Percentiles rank a stretch among this genome's conserved stretches.
These are phyloP conservation scores for Camellia sinensis DNA, from an alignment of 148 eudicot species.

Conservation along the genomic window DNA sequence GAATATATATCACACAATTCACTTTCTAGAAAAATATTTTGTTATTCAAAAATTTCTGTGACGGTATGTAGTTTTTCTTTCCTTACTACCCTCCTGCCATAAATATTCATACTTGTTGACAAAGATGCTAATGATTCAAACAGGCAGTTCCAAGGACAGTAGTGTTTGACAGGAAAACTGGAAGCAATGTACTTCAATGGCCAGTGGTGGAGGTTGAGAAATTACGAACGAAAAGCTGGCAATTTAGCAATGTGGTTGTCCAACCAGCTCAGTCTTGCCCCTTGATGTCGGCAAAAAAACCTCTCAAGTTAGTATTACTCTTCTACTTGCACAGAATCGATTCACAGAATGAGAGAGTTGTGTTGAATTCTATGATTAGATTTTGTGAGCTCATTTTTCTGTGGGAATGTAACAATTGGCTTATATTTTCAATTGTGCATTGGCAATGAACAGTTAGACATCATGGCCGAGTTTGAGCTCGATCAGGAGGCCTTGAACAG, in stretches of 20 bases:
- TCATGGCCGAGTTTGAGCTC: slow-evolving; percentile 44
- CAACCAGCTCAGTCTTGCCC: slow-evolving; percentile 55
- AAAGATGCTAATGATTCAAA: neutral
- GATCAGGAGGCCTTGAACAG: slow-evolving; percentile 34
- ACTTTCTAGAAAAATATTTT: too few relatives aligned
- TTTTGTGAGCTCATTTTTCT: too few relatives aligned
- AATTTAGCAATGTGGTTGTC: slow-evolving; percentile 31
- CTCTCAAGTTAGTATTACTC: slow-evolving; percentile 46
- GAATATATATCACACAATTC: too few relatives aligned
- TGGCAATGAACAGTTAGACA: slow-evolving; percentile 42
- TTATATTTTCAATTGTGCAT: too few relatives aligned
- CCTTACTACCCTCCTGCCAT: too few relatives aligned
- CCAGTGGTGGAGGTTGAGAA: slow-evolving; percentile 72
- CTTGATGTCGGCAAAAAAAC: slow-evolving; percentile 51
- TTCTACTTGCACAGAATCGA: neutral
- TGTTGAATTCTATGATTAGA: too few relatives aligned
- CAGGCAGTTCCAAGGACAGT: slow-evolving; percentile 79
- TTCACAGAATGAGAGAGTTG: too few relatives aligned
- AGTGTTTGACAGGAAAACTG: slow-evolving; percentile 63
- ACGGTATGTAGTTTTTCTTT: too few relatives aligned
- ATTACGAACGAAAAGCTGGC: slow-evolving; percentile 42
- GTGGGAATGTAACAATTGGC: too few relatives aligned
- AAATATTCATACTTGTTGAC: neutral
- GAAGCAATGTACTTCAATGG: slow-evolving; percentile 71
- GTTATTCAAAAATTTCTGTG: too few relatives aligned